Conservation (phyloP, 805 yeast genomes). For the Candida succiphila region DNA sequence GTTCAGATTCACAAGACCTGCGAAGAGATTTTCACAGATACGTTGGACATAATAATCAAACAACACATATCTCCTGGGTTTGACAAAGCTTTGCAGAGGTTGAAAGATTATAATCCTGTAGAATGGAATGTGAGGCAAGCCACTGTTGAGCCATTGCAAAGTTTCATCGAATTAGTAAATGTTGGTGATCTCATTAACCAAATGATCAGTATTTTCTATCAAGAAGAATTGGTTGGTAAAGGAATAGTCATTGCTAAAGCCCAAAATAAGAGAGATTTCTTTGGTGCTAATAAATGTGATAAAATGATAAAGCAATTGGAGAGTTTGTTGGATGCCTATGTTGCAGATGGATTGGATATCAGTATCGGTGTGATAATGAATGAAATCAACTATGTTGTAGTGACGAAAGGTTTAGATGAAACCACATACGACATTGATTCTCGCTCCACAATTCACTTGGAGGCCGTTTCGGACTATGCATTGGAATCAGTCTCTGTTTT, state of each 20-base stretch:
- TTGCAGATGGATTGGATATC: slow-evolving; percentile 87
- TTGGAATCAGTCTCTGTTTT: slow-evolving; percentile 49
- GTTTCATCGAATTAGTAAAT: slow-evolving; percentile 85
- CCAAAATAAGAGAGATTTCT: slow-evolving; percentile 64
- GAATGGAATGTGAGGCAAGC: slow-evolving; percentile 18
- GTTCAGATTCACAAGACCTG: slow-evolving; percentile 22
- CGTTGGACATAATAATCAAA: slow-evolving; percentile 52
- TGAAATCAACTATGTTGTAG: slow-evolving; percentile 38
- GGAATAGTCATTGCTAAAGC: slow-evolving; percentile 33
- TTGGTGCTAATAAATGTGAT: slow-evolving; percentile 70
- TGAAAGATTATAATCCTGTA: slow-evolving; percentile 63
- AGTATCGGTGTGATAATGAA: slow-evolving; percentile 83
- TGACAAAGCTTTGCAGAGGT: slow-evolving; percentile 61
- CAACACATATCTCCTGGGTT: slow-evolving; percentile 83
- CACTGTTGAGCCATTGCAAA: slow-evolving; percentile 72
- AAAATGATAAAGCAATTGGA: slow-evolving; percentile 54
- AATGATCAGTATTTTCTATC: slow-evolving; percentile 84
- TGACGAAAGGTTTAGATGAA: slow-evolving; percentile 12
- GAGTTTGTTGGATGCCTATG: slow-evolving; percentile 70
- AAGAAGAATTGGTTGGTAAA: slow-evolving; percentile 59
- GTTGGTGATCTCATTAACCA: slow-evolving; percentile 89
- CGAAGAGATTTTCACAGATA: slow-evolving; percentile 59
- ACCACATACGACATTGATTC: slow-evolving; percentile 39
- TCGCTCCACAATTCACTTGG: slow-evolving; percentile 10
- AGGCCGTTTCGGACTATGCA: slow-evolving; percentile 48